Evolutionary conservation across 1,139 yeast genomes (phyloP), one percentile per base, ranked within the genome.

Genomic region (Yamadazyma atlantica): DNA sequence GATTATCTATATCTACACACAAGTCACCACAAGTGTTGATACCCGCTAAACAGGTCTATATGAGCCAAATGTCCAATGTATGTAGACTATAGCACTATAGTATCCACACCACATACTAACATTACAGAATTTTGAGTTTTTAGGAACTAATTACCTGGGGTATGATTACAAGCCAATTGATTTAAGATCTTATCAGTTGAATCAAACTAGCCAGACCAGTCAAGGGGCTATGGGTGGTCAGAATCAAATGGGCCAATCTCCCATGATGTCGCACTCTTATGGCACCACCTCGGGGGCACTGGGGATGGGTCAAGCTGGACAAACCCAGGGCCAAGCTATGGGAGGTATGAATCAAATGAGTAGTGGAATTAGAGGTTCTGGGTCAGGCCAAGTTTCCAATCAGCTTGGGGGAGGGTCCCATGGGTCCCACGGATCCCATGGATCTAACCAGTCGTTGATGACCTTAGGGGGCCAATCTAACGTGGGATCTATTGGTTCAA

Each of bases 61-160:
- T n/a, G n/a, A n/a, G n/a, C n/a, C n/a, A n/a, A n/a, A 25, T 27
- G 30, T 27, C 30, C 11, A 27, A 27, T 27, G 30, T 27, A 27
- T 27, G 30, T 27, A 27, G 17, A 19, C 9, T 27, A 7, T 16
- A 7, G 19, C 5, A 27, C 16, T 5, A 9, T 16, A 7, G 12
- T 16, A 14, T n/a, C n/a, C n/a, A n/a, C n/a, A n/a, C n/a, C n/a
- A 16, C 5, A 9, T 9, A 27, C 30, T 27, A 27, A 27, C 30
- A 16, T 4, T n/a, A 23, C 26, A 23, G 26, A 23, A 23, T 23
- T 23, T 23, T n/a, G 26, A 23, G 12, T 23, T 23, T n/a, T 23
- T 23, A n/a, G 26, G 26, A n/a, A 7, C 26, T 10, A 23, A 23
- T 23, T 10, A 23, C 26, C 26, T 7, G 12, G 26, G 26, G 11